A percentile compares a stretch with the other conserved stretches of the same genome.
Evolutionary conservation across 441 rosid genomes (phyloP).

Genomic region (Syzygium malaccense): DNA sequence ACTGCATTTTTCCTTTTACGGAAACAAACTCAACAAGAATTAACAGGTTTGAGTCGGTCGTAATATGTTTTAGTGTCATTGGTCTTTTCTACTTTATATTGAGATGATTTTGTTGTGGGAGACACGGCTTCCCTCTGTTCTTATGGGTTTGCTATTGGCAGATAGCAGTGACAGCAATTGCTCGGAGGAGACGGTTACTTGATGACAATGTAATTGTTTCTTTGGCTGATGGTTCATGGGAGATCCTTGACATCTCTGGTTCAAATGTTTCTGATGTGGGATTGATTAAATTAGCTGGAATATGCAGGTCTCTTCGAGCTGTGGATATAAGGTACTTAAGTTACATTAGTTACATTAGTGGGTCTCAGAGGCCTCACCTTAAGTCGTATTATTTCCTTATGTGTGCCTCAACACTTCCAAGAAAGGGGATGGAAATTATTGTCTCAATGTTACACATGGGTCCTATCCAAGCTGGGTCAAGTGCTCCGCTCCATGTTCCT

Average conservation of each 20-base stretch:
- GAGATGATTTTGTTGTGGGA: neutral
- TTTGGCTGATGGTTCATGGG: slow-evolving; percentile 80
- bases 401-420: neutral
- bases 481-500: neutral
- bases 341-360: neutral
- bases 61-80: neutral
- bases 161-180: slow-evolving; percentile 74
- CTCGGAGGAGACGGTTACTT: slow-evolving; percentile 70
- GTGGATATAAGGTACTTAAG: slow-evolving; percentile 71
- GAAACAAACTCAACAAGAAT: neutral
- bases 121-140: neutral
- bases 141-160: slow-evolving; percentile 14
- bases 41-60: neutral
- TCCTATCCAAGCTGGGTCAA: neutral
- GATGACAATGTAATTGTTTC: slow-evolving; percentile 48
- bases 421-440: neutral
- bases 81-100: neutral
- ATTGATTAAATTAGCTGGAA: slow-evolving; percentile 42
- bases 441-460: neutral
- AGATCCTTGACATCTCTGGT: slow-evolving; percentile 71
- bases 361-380: neutral
- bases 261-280: slow-evolving; percentile 72
- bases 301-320: slow-evolving; percentile 64
- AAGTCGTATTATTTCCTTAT: neutral
- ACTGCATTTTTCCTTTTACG: neutral